Evolutionary conservation across 2,329 filamentous ascomycete species (phyloP), one percentile per base, ranked within the genome.

Genomic region (Zalaria obscura): DNA sequence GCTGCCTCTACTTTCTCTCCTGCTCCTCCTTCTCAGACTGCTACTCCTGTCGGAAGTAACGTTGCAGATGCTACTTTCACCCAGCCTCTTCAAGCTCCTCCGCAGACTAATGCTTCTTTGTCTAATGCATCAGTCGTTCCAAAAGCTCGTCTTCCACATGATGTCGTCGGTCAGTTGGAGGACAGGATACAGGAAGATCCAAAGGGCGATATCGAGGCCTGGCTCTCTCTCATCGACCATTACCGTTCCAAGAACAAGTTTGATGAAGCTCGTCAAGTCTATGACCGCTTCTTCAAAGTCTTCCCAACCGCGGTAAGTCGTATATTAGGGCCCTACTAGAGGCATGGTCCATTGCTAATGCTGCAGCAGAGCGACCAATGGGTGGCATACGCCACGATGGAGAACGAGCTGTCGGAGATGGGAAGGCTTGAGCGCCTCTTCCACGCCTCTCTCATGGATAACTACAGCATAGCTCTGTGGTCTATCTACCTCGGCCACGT

Each of bases 401-500:
- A 98, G 62, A 75, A 93, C 27, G 80, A 86, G 48, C 71, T 87
- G 44, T 86, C 93, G 52, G 84, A 94, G 48, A 81, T 91, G 45
- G 70, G 73, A 43, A 76, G 77, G 37, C 79, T 93, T 10, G 89
- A 95, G 60, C 72, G 78, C 40, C 79, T 98, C 25, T 94, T 98
- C 59, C 78, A 76, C 48, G 76, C 78, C 50, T 87, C 83, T 28
- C 74, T 98, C 33, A 72, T 86, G 51, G 75, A 75, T 5, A 80
- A 91, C 18, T 80, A 84, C 7, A 84, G 89, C 57, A 81, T 96
- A 33, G 76, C 83, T 47, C 73, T 98, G 18, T 98, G 88, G 86
- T 86, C 83, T 5, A 75, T 87, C 28, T 98, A 98, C 59, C 76
- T 98, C 47, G 87, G 95, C 62, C 95, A 96, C 59, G 84, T 96